Base-by-base conservation (phyloP, 495 filamentous ascomycete species). In the Glonium stellatum region DNA sequence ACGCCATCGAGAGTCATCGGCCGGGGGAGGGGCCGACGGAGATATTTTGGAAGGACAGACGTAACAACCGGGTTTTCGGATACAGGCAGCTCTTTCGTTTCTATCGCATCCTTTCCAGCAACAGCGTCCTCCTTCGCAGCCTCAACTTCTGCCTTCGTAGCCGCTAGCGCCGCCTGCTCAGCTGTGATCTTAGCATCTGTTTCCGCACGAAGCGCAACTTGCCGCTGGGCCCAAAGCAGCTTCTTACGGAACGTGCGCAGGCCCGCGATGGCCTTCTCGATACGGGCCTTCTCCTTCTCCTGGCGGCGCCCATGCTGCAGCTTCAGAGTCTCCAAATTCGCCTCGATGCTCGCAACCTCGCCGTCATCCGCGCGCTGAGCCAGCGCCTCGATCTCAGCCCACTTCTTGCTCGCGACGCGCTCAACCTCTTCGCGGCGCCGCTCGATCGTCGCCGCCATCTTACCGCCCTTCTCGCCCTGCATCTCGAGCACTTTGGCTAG, bases 401-500 rank as follows among this genome's bases (percentile, higher is more conserved):
- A 77, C 62, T 71, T 73, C 59, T 78, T 77, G 23, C 68, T 18
- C 57, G 57, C 23, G 13, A 36, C 41, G 10, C 36, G 22, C 23
- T 56, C 41, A 11, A 25, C 50, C 13, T 55, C 39, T 21, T 59
- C 35, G 9, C 23, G 22, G 27, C 6, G n/a, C 27, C 19, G 34
- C 58, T 57, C 18, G 47, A n/a, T 48, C 36, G 42, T 35, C 36
- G 27, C 19, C 27, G 59, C 27, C 42, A 59, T 53, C 54, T 76
- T 71, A 35, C 71, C 59, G 35, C 70, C 54, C 47, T 66, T 46
- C 56, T 35, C 25, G 8, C 63, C 69, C 52, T 83, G 82, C 61
- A 83, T 84, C 5, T 65, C 70, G 50, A 97, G 75, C 10, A 95
- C 87, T 23, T 83, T 84, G 0, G 93, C 89, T 23, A 97, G 74